phyloP scores from a whole-genome alignment of 1,284 basidiomycete species.

The Grifola frondosa region DNA sequence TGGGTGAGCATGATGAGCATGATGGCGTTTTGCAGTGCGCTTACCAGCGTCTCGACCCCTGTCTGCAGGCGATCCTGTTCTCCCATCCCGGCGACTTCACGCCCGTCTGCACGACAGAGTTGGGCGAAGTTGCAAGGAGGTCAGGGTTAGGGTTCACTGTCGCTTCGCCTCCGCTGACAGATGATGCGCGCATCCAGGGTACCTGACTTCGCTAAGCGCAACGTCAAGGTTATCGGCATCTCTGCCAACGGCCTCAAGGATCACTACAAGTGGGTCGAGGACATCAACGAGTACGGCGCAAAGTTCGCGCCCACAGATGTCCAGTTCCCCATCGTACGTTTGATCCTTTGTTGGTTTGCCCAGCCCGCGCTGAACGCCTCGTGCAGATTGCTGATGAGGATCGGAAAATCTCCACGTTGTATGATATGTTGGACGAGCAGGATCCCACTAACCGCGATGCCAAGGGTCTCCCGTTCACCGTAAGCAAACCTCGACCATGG shows the following conservation, averaged over 20 bases:
- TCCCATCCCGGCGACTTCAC: slow-evolving; percentile 91
- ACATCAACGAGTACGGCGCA: slow-evolving; percentile 83
- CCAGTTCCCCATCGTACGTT: slow-evolving; percentile 86
- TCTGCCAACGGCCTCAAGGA: slow-evolving; percentile 89
- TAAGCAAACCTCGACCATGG: slow-evolving; percentile 31
- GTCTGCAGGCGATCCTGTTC: slow-evolving; percentile 74
- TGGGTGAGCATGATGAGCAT: slow-evolving; percentile 61
- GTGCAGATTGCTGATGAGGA: slow-evolving; percentile 86
- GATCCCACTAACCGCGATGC: slow-evolving; percentile 93
- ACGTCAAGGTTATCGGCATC: slow-evolving; percentile 93
- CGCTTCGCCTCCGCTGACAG: neutral
- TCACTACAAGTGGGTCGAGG: slow-evolving; percentile 89
- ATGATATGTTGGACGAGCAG: slow-evolving; percentile 96
- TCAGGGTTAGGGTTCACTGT: slow-evolving; percentile 10
- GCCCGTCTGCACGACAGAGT: slow-evolving; percentile 93
- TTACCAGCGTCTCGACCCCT: neutral
- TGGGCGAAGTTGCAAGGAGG: slow-evolving; percentile 89
- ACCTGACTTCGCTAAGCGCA: slow-evolving; percentile 83
- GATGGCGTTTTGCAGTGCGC: slow-evolving; percentile 15
- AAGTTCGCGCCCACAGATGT: slow-evolving; percentile 70
- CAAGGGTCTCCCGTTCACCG: slow-evolving; percentile 87
- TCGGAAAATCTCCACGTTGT: slow-evolving; percentile 81
- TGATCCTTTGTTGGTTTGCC: neutral
- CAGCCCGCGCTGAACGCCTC: slow-evolving; percentile 1
- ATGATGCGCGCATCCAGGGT: slow-evolving; percentile 36